A percentile compares a stretch with the other conserved stretches of the same genome.
These are phyloP conservation scores for Aspergillus bridgeri DNA, from an alignment of 495 filamentous ascomycete species.

Conservation along the genomic window DNA sequence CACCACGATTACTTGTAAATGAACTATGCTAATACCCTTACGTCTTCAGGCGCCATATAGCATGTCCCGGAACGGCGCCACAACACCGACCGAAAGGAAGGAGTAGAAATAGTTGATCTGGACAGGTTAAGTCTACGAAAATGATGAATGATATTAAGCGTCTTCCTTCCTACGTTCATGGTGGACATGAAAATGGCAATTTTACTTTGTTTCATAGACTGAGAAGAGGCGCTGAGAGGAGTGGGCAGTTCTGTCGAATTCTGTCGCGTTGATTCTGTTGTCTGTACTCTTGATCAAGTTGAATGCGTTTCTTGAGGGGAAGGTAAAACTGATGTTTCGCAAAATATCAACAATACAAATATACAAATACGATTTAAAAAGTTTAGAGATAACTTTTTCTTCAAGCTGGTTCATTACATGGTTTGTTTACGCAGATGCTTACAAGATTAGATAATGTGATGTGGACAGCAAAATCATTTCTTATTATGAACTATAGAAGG, in stretches of 20 bases:
- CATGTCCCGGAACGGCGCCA: constrained; percentile 43
- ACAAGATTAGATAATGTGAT: too few species aligned
- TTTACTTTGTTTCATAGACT: background rate
- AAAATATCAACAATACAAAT: background rate
- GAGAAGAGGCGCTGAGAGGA: background rate
- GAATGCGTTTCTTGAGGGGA: background rate
- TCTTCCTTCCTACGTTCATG: background rate
- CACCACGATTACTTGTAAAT: background rate
- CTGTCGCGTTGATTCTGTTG: background rate
- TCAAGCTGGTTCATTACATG: too few species aligned
- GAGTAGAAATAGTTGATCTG: constrained; percentile 5
- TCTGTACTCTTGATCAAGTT: background rate
- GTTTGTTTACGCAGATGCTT: too few species aligned
- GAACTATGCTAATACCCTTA: background rate
- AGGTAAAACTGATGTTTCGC: too few species aligned
- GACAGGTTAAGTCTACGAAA: background rate
- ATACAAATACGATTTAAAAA: background rate
- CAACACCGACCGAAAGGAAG: constrained; percentile 37
- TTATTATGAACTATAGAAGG: background rate
- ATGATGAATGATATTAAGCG: background rate
- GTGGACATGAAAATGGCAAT: constrained; percentile 2
- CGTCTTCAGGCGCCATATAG: constrained; percentile 43
- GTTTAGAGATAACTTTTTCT: too few species aligned
- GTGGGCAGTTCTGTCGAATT: background rate
- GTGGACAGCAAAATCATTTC: background rate